phyloP scores from a whole-genome alignment of 176 grass and related monocot species.

The Coix lacrymajobi region DNA sequence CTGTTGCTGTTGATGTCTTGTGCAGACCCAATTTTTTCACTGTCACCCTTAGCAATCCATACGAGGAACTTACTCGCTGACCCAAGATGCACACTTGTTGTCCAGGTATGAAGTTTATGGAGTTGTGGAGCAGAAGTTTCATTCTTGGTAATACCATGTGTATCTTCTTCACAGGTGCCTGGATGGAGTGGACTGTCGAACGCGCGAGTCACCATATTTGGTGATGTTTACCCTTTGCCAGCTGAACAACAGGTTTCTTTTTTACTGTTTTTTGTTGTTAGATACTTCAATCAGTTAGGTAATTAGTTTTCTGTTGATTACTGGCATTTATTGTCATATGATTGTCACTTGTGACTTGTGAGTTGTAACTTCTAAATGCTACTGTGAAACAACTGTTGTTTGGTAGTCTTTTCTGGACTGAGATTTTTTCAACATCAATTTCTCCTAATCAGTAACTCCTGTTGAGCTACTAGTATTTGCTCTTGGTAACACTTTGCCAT shows the following conservation, averaged over 20 bases:
- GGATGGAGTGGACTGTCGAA: constrained; percentile 98
- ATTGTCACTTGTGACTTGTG: not conserved
- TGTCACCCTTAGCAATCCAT: constrained; percentile 94
- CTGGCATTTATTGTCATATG: not conserved
- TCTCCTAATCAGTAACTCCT: not conserved
- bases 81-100: constrained; percentile 93
- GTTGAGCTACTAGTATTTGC: not conserved
- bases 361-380: not conserved
- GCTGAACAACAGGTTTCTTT: constrained; percentile 66
- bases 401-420: not conserved
- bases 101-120: constrained; percentile 56
- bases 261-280: constrained; percentile 21
- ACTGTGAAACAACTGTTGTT: not conserved
- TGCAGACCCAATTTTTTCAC: constrained; percentile 92
- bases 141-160: not conserved
- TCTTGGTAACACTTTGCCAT: not conserved
- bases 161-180: constrained; percentile 58
- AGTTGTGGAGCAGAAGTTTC: not conserved
- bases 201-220: constrained; percentile 97
- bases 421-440: not conserved
- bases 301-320: not conserved
- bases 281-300: not conserved
- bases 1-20: not conserved
- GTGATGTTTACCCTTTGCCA: constrained; percentile 83
- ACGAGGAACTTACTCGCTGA: constrained; percentile 90